Evolutionary conservation across 352 stramenopile genomes (phyloP).

Genomic region (Globisporangium spiculum): DNA sequence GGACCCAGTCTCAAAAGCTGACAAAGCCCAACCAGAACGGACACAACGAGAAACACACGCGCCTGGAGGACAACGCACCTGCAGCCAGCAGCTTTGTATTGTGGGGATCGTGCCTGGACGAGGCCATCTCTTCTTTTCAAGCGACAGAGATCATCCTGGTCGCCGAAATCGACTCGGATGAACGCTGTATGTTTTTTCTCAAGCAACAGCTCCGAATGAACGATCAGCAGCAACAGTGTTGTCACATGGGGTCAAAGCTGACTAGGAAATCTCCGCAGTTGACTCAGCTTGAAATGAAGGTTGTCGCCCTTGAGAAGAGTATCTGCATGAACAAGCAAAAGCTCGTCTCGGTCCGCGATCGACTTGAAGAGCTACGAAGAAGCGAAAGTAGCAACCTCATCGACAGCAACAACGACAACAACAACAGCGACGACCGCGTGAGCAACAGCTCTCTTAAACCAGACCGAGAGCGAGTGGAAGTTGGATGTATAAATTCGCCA

Average conservation of each 20-base stretch:
- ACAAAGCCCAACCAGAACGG: background rate
- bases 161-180: conserved; percentile 39
- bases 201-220: conserved; percentile 18
- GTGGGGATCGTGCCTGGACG: background rate
- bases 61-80: background rate
- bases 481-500: background rate
- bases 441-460: background rate
- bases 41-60: background rate
- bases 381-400: background rate
- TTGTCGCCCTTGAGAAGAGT: conserved; percentile 3
- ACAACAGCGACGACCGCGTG: background rate
- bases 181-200: conserved; percentile 32
- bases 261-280: background rate
- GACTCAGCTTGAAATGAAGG: conserved; percentile 1
- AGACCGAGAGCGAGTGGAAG: background rate
- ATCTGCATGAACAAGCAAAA: background rate
- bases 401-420: background rate
- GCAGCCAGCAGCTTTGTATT: background rate
- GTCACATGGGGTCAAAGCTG: background rate
- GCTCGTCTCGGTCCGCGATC: background rate
- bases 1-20: background rate
- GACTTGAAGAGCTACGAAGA: background rate
- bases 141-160: conserved; percentile 33
- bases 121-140: conserved; percentile 29
- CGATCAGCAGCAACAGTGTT: background rate